phyloP scores from a whole-genome alignment of 2,329 filamentous ascomycete species.

The Aspergillus brasiliensis region DNA sequence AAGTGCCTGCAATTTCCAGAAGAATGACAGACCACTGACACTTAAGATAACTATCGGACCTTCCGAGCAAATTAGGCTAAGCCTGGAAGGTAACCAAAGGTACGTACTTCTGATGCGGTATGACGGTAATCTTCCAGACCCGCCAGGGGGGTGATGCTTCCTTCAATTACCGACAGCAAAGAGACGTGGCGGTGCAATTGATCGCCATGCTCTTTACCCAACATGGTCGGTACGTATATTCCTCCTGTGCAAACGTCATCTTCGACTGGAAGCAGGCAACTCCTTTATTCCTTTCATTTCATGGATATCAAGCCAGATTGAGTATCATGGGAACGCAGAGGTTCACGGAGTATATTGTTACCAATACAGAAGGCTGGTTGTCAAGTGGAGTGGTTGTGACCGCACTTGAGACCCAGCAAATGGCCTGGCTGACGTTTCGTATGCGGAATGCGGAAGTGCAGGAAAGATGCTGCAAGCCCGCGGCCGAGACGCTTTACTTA shows the following conservation, averaged over 20 bases:
- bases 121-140: neutral
- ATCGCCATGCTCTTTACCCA: neutral
- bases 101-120: neutral
- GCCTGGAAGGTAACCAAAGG: neutral
- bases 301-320: too few species aligned
- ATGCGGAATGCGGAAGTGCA: neutral
- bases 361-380: neutral
- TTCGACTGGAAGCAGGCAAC: neutral
- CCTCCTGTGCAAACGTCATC: constrained; percentile 6
- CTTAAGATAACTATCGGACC: neutral
- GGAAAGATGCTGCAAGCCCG: neutral
- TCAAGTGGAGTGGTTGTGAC: neutral
- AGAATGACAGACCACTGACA: neutral
- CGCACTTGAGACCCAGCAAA: neutral
- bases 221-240: neutral
- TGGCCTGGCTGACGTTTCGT: neutral
- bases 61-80: neutral
- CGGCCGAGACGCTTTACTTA: neutral
- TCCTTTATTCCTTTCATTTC: neutral
- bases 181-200: constrained; percentile 18
- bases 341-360: neutral
- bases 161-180: constrained; percentile 3
- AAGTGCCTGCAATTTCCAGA: neutral
- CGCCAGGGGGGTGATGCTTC: neutral
- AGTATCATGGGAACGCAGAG: neutral